Evolutionary conservation across 1,139 yeast species (phyloP), one percentile per base, ranked within the genome.

Genomic region (Eremothecium coryli): DNA sequence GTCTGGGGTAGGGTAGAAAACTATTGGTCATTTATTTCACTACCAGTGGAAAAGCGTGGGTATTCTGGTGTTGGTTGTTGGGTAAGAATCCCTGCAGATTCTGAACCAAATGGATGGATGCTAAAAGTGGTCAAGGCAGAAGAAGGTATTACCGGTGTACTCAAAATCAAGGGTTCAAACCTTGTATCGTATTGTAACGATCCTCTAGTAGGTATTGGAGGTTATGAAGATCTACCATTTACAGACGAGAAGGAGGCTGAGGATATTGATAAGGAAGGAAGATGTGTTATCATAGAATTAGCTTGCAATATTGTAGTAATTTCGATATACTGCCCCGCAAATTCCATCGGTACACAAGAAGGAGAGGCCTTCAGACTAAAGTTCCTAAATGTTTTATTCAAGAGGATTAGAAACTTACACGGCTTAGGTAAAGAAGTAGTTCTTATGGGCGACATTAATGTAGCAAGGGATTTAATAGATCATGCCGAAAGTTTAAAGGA

Each of bases 11-110:
- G 70, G 37, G 60, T 82, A 0, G 61, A 66, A 1, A 72, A 76
- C 2, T 88, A 68, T 49, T 61, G 67, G 21, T 68, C 84, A 1
- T 90, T 75, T 47, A 72, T 86, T 24, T 66, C 93, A 0, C 61
- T 85, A 14, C 94, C 96, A 0, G 54, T 55, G 8, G 40, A 52
- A 2, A 76, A 73, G 49, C 81, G 76, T 52, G 97, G 97, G 0
- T 90, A 90, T 54, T 74, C 93, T 41, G 98, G 98, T 0, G 97
- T 90, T 2, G 94, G 88, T 0, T 70, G 90, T 2, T 88, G 84
- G 58, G 73, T 88, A 2, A 62, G 86, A 43, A 52, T 63, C 3
- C 76, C 79, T 0, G 42, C 42, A 1, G 54, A 50, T 0, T 48
- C 47, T 5, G 79, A 76, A 23, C 54, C 69, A 0, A 43, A 69